Conservation (phyloP, 345 rosid species). For the Cardamine chenopodiifolia region DNA sequence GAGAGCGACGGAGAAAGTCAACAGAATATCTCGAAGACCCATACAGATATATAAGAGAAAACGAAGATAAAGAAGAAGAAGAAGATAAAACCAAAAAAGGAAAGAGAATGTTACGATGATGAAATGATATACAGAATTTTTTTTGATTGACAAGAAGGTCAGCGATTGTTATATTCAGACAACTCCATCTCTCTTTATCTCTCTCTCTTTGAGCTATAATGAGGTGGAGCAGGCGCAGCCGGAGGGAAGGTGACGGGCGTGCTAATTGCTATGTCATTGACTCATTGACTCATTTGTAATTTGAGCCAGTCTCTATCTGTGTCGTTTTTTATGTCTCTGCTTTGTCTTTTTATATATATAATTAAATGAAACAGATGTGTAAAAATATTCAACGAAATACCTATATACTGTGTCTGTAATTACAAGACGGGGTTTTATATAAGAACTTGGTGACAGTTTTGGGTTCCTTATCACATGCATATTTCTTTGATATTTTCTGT, state of each 20-base stretch:
- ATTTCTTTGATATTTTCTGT: slow-evolving; percentile 28
- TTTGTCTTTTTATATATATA: slow-evolving; percentile 7
- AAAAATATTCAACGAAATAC: background rate
- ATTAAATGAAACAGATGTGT: slow-evolving; percentile 7
- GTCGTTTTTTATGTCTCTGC: slow-evolving; percentile 31
- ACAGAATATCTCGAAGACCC: slow-evolving; percentile 39
- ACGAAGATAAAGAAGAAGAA: background rate
- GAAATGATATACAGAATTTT: background rate
- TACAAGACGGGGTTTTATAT: background rate
- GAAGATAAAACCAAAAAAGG: background rate
- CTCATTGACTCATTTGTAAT: slow-evolving; percentile 34
- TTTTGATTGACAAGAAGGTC: slow-evolving; percentile 29
- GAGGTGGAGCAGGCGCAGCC: slow-evolving; percentile 24
- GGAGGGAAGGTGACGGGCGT: slow-evolving; percentile 28
- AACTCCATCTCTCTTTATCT: slow-evolving; percentile 15
- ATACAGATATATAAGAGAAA: background rate
- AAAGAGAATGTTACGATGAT: slow-evolving; percentile 11
- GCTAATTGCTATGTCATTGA: slow-evolving; percentile 22
- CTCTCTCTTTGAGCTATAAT: slow-evolving; percentile 6
- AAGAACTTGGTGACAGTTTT: slow-evolving; percentile 6
- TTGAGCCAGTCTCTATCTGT: slow-evolving; percentile 23
- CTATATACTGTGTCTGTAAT: background rate
- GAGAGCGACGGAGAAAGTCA: slow-evolving; percentile 34
- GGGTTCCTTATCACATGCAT: slow-evolving; percentile 19
- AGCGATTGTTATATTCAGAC: slow-evolving; percentile 26